Evolutionary conservation across 805 yeast genomes (phyloP).

Genomic region (Saccharomycopsis sp.): DNA sequence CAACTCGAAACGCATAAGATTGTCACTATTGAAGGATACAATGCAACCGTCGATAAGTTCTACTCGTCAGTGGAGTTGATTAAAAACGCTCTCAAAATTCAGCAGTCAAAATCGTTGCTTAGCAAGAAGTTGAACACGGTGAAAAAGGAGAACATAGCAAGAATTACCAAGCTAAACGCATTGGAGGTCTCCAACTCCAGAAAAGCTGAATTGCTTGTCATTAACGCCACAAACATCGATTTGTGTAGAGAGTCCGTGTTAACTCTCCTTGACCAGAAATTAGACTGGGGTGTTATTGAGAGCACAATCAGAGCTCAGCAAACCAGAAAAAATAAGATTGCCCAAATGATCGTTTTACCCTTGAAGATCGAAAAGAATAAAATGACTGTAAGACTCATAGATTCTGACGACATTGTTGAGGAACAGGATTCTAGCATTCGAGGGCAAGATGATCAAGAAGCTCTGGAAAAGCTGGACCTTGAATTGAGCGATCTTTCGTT

Average conservation of each 20-base stretch:
- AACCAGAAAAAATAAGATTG: constrained; percentile 52
- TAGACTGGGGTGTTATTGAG: constrained; percentile 93
- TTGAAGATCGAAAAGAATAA: constrained; percentile 64
- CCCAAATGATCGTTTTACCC: constrained; percentile 56
- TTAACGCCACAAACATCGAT: constrained; percentile 63
- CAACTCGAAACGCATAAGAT: constrained; percentile 29
- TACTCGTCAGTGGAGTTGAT: constrained; percentile 82
- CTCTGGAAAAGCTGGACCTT: constrained; percentile 32
- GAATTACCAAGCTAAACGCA: constrained; percentile 55
- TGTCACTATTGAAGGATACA: constrained; percentile 56
- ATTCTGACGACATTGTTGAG: constrained; percentile 36
- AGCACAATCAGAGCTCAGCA: constrained; percentile 66
- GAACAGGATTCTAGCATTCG: constrained; percentile 26
- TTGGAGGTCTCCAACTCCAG: constrained; percentile 57
- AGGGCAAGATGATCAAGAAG: constrained; percentile 25
- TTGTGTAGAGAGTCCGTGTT: constrained; percentile 65
- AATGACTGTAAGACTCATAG: constrained; percentile 50
- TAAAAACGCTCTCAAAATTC: constrained; percentile 65
- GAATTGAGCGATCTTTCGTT: constrained; percentile 25
- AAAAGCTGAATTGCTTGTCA: constrained; percentile 69
- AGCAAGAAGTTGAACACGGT: constrained; percentile 70
- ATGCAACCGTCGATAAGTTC: constrained; percentile 73
- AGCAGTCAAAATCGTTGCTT: constrained; percentile 72
- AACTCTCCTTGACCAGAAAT: constrained; percentile 63
- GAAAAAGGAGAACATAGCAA: constrained; percentile 60